Evolutionary conservation across 352 stramenopile genomes (phyloP).

Genomic region (Globisporangium paroecandrum): DNA sequence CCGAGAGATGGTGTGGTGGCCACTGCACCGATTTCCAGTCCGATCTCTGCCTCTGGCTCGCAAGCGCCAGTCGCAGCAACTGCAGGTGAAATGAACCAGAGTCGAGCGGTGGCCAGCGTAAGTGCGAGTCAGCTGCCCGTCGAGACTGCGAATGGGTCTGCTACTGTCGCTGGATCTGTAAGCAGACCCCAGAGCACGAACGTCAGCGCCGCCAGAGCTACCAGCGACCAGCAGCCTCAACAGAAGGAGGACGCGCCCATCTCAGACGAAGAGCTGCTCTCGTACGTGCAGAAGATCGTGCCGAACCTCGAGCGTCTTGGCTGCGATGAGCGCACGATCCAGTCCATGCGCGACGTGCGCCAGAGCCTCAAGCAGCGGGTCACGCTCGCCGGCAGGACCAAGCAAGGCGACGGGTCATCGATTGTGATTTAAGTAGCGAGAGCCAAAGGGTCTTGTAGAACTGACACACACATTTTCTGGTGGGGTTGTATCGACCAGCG

Average conservation of each 20-base stretch:
- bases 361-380: constrained; percentile 18
- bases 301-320: constrained; percentile 19
- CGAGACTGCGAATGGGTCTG: not conserved
- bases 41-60: not conserved
- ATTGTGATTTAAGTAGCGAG: not conserved
- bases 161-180: not conserved
- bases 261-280: constrained; percentile 14
- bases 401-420: not conserved
- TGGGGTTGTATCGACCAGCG: not conserved
- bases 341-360: constrained; percentile 18
- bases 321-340: constrained; percentile 21
- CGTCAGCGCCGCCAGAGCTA: not conserved
- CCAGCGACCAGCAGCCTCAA: not conserved
- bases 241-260: constrained; percentile 8
- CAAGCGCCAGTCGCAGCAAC: not conserved
- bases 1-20: not conserved
- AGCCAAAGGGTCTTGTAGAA: not conserved
- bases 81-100: not conserved
- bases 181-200: not conserved
- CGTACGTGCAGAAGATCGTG: constrained; percentile 21
- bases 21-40: not conserved
- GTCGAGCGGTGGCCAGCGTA: not conserved
- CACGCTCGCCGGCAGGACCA: constrained; percentile 1
- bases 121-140: not conserved
- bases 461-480: not conserved